These are phyloP conservation scores for Pseudocercospora ulei DNA, from an alignment of 2,329 filamentous ascomycete species.

Conservation along the genomic window DNA sequence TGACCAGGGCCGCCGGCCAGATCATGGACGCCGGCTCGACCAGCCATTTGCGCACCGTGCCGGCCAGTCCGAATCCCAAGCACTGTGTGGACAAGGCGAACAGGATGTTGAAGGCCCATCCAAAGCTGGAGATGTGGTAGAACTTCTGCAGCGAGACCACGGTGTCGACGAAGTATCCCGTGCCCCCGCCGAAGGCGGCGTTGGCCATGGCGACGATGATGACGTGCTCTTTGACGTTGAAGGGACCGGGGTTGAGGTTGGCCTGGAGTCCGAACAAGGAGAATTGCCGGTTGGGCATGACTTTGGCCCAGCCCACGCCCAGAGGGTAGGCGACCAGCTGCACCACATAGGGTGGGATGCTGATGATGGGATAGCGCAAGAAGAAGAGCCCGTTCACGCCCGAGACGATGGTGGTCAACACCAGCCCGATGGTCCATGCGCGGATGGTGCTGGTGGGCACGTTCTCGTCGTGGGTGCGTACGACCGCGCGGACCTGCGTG, in stretches of 20 bases:
- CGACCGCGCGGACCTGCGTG: slow-evolving; percentile 46
- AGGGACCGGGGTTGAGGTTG: slow-evolving; percentile 43
- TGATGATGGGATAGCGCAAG: slow-evolving; percentile 78
- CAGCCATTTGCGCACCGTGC: slow-evolving; percentile 66
- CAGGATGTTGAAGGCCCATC: slow-evolving; percentile 70
- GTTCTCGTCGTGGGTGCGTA: slow-evolving; percentile 56
- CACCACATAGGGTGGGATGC: slow-evolving; percentile 78
- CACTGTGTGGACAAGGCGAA: slow-evolving; percentile 80
- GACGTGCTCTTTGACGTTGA: slow-evolving; percentile 35
- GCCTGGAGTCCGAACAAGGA: slow-evolving; percentile 48
- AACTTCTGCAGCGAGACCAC: slow-evolving; percentile 47
- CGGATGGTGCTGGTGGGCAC: slow-evolving; percentile 56
- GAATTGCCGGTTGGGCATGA: slow-evolving; percentile 41
- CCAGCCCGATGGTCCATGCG: slow-evolving; percentile 53
- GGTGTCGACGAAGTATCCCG: slow-evolving; percentile 26
- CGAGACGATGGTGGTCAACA: slow-evolving; percentile 54
- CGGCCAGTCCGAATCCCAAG: slow-evolving; percentile 75
- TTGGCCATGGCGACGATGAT: slow-evolving; percentile 37
- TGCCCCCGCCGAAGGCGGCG: slow-evolving; percentile 41
- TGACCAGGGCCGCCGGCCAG: slow-evolving; percentile 80
- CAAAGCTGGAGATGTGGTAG: slow-evolving; percentile 60
- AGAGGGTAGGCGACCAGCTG: slow-evolving; percentile 74
- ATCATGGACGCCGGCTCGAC: slow-evolving; percentile 83
- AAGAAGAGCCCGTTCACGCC: slow-evolving; percentile 70
- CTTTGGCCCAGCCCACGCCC: slow-evolving; percentile 56